Base-by-base conservation (phyloP, 257 asterid genomes). In the Anisodus acutangulus region DNA sequence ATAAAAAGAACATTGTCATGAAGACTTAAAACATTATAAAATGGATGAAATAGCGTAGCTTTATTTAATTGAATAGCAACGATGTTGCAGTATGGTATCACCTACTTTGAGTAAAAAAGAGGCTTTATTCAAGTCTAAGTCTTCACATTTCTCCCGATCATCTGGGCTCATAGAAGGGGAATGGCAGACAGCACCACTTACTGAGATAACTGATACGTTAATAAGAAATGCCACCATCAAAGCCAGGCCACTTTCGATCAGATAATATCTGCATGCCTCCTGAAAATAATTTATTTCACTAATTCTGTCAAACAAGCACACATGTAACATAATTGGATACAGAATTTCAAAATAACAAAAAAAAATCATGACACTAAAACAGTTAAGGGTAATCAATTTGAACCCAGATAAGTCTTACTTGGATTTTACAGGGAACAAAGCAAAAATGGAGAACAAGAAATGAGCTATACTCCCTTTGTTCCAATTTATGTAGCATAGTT, bases 181-280 rank as follows among this genome's bases (percentile, higher is more conserved):
- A 88, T 91, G 88, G 90, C 99, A 97, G 86, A 97, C 97, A 39
- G 97, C 92, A 49, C 99, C 99, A 76, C 94, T 97, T 55, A 97
- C 98, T 72, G 99, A 94, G 85, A 97, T 97, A 79, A 97, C 94
- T 2, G 97, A 97, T 78, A 97, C 85, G 10, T 97, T 97, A 85
- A 97, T 97, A 80, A 93, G 90, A 91, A 97, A 97, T n/a, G 99
- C 98, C 78, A 95, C 92, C 85, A 89, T 72, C 60, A 97, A 88
- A 68, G 99, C 99, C 67, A 92, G 89, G 45, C 98, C 98, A 81
- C 98, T 97, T 86, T 95, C 98, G 15, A 95, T 85, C 90, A 95
- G 64, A 82, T 97, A 97, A 89, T 90, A 97, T 87, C 95, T 89
- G 93, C 99, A 92, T 0, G 98, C 99, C 91, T 93, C 99, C 99